Percentiles rank a stretch among this genome's conserved stretches.
phyloP scores from a whole-genome alignment of 2,329 filamentous ascomycete species.

The Beauveria caledonica region DNA sequence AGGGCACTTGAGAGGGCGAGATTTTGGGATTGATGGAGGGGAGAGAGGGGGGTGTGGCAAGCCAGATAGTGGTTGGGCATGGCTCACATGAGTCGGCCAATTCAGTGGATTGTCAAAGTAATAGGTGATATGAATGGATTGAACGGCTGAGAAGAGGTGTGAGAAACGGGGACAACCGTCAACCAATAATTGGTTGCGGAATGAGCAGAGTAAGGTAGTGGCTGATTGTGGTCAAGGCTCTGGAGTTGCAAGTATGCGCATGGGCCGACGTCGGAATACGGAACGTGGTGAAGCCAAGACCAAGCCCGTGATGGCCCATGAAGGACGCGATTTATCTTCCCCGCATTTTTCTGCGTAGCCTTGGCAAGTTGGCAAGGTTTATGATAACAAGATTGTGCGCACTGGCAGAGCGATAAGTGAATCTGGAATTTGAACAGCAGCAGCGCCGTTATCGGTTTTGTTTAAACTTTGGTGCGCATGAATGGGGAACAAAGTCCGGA shows the following conservation, averaged over 20 bases:
- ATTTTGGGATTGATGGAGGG: background rate
- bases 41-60: background rate
- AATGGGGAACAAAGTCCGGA: background rate
- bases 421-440: background rate
- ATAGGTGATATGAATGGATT: background rate
- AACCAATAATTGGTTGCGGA: background rate
- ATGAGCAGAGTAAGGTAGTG: background rate
- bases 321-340: background rate
- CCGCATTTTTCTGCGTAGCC: background rate
- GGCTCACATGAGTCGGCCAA: background rate
- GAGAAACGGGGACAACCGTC: background rate
- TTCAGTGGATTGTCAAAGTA: background rate
- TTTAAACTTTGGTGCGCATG: background rate
- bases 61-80: background rate
- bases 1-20: background rate
- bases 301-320: background rate
- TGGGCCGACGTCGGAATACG: slow-evolving; percentile 3
- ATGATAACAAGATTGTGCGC: background rate
- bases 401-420: background rate
- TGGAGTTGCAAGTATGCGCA: background rate
- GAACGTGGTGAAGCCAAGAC: background rate
- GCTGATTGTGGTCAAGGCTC: background rate
- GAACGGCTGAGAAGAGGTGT: background rate
- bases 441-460: background rate
- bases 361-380: background rate